Evolutionary conservation across 768 basidiomycete genomes (phyloP).

Genomic region (Boletus sp.): DNA sequence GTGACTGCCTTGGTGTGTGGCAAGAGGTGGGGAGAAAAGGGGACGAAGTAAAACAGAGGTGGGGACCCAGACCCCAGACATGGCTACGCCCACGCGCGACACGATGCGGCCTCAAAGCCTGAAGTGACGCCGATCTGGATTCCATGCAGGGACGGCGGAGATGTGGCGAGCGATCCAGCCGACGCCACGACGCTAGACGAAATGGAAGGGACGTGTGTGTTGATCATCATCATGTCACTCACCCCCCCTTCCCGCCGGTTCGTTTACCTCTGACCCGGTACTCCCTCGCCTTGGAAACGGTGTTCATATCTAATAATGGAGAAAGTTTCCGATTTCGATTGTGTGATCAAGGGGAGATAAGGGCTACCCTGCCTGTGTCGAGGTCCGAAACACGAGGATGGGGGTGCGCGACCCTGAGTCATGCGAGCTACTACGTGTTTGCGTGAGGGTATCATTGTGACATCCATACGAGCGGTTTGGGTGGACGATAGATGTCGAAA

Average conservation of each 20-base stretch:
- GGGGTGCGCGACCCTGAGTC: too few relatives aligned
- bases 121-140: neutral
- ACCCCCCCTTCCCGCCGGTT: neutral
- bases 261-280: neutral
- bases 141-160: constrained; percentile 1
- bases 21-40: too few relatives aligned
- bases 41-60: neutral
- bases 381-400: neutral
- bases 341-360: neutral
- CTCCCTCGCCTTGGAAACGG: neutral
- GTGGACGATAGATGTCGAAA: too few relatives aligned
- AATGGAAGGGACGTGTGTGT: neutral
- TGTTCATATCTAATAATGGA: neutral
- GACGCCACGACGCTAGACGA: neutral
- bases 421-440: neutral
- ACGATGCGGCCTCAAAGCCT: neutral
- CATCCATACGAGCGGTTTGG: neutral
- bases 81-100: too few relatives aligned
- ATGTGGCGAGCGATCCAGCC: too few relatives aligned
- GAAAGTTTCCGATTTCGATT: neutral
- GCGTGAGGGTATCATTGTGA: neutral
- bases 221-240: neutral
- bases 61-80: neutral
- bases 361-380: neutral
- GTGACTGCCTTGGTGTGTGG: too few relatives aligned